phyloP scores from a whole-genome alignment of 257 asterid species.

The Anisodus tanguticus region DNA sequence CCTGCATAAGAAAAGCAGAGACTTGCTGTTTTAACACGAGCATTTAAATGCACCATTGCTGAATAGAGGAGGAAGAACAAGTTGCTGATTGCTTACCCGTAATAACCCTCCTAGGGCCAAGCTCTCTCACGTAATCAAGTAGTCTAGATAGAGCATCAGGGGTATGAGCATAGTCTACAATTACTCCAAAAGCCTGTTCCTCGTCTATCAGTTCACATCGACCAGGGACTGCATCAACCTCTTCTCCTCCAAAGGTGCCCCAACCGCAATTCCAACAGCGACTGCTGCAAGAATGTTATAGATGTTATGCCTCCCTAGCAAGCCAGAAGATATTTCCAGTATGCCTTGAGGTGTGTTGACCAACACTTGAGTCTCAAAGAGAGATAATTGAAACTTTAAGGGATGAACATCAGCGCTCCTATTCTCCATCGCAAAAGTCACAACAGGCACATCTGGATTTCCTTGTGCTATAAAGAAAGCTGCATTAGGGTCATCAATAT shows the following conservation, averaged over 20 bases:
- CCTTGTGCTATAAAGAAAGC: conserved; percentile 75
- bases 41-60: not conserved
- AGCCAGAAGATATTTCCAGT: conserved; percentile 89
- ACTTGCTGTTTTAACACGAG: not conserved
- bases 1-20: not conserved
- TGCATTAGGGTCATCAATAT: conserved; percentile 81
- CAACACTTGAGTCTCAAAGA: conserved; percentile 92
- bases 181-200: conserved; percentile 94
- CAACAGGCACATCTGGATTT: conserved; percentile 76
- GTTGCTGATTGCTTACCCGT: conserved; percentile 55
- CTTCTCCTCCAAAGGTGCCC: conserved; percentile 98
- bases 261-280: conserved; percentile 92
- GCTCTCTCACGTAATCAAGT: conserved; percentile 87
- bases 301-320: conserved; percentile 88
- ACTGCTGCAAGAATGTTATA: conserved; percentile 90
- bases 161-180: conserved; percentile 86
- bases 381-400: conserved; percentile 74
- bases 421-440: conserved; percentile 84
- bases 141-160: conserved; percentile 84
- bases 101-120: conserved; percentile 76
- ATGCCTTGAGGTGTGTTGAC: conserved; percentile 91
- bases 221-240: conserved; percentile 96
- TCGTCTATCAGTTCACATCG: conserved; percentile 96
- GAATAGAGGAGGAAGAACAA: not conserved
- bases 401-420: conserved; percentile 87